These are phyloP conservation scores for Baudoinia panamericana DNA, from an alignment of 495 filamentous ascomycete species.

Conservation along the genomic window DNA sequence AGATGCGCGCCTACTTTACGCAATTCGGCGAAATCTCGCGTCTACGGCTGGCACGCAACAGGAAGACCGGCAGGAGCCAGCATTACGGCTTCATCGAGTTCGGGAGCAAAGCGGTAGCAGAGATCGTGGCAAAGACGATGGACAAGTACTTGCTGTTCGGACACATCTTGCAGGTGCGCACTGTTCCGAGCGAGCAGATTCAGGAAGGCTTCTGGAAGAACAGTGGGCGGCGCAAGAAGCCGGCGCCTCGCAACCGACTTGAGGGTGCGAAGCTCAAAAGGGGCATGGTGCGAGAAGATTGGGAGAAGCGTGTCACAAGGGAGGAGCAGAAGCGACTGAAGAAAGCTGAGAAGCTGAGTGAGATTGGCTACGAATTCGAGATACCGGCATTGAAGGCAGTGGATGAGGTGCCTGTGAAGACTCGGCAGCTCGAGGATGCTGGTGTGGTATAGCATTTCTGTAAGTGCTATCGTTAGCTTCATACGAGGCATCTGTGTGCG, in stretches of 20 bases:
- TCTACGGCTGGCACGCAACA: conserved; percentile 81
- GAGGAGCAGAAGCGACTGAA: conserved; percentile 54
- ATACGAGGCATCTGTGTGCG: no score
- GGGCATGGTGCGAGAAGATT: conserved; percentile 55
- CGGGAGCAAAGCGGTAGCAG: conserved; percentile 57
- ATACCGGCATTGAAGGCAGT: conserved; percentile 58
- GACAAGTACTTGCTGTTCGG: conserved; percentile 93
- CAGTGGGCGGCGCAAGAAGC: conserved; percentile 66
- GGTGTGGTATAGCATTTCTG: no score
- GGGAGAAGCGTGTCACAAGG: conserved; percentile 55
- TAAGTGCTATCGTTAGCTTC: no score
- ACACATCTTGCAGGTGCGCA: conserved; percentile 77
- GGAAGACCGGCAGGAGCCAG: conserved; percentile 70
- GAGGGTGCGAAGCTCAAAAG: conserved; percentile 59
- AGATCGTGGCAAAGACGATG: conserved; percentile 88
- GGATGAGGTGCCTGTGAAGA: conserved; percentile 36
- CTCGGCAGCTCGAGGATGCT: conserved; percentile 23
- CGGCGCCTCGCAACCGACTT: conserved; percentile 70
- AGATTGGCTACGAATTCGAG: conserved; percentile 73
- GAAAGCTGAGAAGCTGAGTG: conserved; percentile 63
- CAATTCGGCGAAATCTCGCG: conserved; percentile 79
- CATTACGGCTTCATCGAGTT: conserved; percentile 95
- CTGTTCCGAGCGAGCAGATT: conserved; percentile 59
- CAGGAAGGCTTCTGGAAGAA: conserved; percentile 76
- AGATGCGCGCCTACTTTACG: conserved; percentile 88